Percentiles rank a stretch among this genome's conserved stretches.
These are phyloP conservation scores for Trametes meyenii DNA, from an alignment of 768 basidiomycete genomes.

Conservation along the genomic window DNA sequence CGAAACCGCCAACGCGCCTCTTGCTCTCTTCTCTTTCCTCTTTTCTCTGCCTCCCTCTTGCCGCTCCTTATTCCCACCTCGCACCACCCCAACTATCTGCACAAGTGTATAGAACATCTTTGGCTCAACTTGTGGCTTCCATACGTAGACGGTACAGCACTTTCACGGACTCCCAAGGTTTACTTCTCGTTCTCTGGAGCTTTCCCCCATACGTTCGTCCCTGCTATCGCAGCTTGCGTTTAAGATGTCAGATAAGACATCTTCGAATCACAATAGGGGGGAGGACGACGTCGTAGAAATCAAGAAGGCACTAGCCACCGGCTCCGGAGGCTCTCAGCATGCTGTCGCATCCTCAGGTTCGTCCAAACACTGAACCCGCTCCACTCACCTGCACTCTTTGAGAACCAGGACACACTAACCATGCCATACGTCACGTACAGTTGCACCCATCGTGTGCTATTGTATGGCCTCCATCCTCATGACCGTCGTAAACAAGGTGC, in stretches of 20 bases:
- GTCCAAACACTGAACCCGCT: background rate
- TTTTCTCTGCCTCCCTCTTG: background rate
- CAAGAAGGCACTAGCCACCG: constrained; percentile 53
- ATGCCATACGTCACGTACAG: constrained; percentile 40
- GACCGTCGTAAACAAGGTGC: constrained; percentile 96
- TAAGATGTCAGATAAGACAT: constrained; percentile 1
- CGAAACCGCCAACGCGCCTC: constrained; percentile 4
- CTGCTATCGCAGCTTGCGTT: background rate
- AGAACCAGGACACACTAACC: background rate
- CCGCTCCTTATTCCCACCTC: constrained; percentile 6
- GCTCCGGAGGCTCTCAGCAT: constrained; percentile 19
- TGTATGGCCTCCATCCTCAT: constrained; percentile 93
- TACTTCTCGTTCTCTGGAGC: background rate
- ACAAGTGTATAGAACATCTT: background rate
- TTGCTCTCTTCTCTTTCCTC: background rate
- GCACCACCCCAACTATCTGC: background rate
- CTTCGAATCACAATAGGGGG: constrained; percentile 14
- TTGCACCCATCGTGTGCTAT: constrained; percentile 83
- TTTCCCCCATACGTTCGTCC: background rate
- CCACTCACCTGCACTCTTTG: background rate
- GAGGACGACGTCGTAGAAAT: constrained; percentile 54
- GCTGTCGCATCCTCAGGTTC: constrained; percentile 23
- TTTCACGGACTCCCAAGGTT: background rate
- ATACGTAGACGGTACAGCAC: constrained; percentile 4
- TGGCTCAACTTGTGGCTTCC: background rate